Base-by-base conservation (phyloP, 345 rosid genomes). In the Citrus unshiu region DNA sequence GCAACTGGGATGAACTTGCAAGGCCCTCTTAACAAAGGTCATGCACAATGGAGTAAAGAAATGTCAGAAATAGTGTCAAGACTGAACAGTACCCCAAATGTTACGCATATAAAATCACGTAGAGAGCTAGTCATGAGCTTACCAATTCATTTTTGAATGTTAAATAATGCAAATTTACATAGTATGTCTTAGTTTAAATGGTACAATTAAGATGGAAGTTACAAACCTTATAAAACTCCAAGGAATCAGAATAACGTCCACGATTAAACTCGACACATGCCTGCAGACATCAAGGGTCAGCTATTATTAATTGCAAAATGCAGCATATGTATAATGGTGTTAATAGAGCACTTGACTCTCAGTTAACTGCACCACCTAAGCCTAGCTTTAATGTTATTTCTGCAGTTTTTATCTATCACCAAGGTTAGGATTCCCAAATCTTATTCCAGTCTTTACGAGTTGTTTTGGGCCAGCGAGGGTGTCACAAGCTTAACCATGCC, bases 221-320 rank as follows among this genome's bases (percentile, higher is more conserved):
- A 74, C 90, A 84, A 62, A 95, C 99, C 99, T 94, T 96, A 81
- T 91, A 96, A 68, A 91, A 76, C 73, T 87, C 89, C 93, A 96
- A 84, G 24, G 99, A 94, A 76, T 96, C 99, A 40, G 87, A 81
- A 89, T 86, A 96, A 71, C 86, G 93, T 43, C 97, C 92, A 12
- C 91, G 90, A 51, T 89, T 89, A 83, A 89, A 96, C 85, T 96
- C 98, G 51, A 94, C 95, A 80, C 97, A 94, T 70, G 98, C 99
- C 99, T 94, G 87, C 81, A 85, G 77, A 87, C 27, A 51, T 75
- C n/a, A 56, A 78, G 40, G 67, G 39, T n/a, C 46, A 43, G 77
- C 79, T 68, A 73, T 58, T 70, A 40, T 62, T 73, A 40, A 63
- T 35, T 75, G 54, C 56, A 78, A 57, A 14, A 67, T 61, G 60